Percentiles rank a stretch among this genome's conserved stretches.
Conservation (phyloP, 148 eudicot genomes). For the Cornus florida region DNA sequence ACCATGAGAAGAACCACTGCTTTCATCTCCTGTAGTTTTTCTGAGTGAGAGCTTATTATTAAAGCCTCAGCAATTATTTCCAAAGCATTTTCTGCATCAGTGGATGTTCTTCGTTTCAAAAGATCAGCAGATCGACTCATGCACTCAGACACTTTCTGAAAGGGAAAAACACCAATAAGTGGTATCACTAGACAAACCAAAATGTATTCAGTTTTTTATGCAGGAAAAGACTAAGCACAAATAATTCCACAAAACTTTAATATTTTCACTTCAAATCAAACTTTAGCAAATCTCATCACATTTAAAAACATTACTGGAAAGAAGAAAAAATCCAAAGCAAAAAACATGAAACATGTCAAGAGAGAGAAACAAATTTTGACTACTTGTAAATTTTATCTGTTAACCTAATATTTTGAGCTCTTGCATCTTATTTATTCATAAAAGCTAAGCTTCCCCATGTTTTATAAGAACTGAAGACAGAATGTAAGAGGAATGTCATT, state of each 20-base stretch:
- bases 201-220: background rate
- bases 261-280: background rate
- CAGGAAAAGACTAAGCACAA: background rate
- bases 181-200: background rate
- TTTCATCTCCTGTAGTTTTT: slow-evolving; percentile 75
- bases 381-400: no score
- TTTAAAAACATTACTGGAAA: background rate
- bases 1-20: slow-evolving; percentile 91
- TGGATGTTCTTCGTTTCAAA: slow-evolving; percentile 41
- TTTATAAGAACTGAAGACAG: no score
- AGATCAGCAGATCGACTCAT: slow-evolving; percentile 61
- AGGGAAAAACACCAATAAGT: background rate
- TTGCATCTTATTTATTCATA: no score
- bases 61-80: slow-evolving; percentile 66
- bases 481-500: no score
- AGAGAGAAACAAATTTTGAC: background rate
- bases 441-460: no score
- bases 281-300: background rate
- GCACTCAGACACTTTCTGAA: slow-evolving; percentile 76
- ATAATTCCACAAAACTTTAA: background rate
- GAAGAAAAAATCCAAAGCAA: background rate
- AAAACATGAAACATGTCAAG: background rate
- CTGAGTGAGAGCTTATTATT: slow-evolving; percentile 66
- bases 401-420: no score
- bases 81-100: slow-evolving; percentile 58